Base-by-base conservation (phyloP, 164 flowering plant species). In the Platanus orientalis region DNA sequence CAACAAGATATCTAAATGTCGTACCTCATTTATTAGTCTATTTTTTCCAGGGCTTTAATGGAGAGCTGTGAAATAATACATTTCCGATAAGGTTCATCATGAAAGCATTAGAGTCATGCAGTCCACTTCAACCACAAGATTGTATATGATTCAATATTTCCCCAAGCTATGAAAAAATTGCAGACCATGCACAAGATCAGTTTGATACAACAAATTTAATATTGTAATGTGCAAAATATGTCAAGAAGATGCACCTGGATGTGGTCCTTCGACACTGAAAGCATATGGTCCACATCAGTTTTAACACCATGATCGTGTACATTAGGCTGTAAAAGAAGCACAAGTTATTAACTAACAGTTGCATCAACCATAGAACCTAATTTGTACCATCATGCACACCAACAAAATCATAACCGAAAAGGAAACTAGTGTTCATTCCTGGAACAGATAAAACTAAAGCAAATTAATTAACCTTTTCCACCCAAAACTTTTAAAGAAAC, bases 231-330 rank as follows among this genome's bases (percentile, higher is more conserved):
- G 20, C 5, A 7, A 19, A 29, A 59, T 7, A 12, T 24, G 28
- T 32, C 20, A 55, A 52, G 26, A 69, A 53, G 29, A 58, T 21
- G 14, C 57, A 92, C 98, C 94, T 90, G 92, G 66, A 93, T 90
- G 78, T 90, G 89, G 79, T 93, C 94, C 73, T 77, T 84, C 25
- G 85, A 80, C 19, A 68, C 63, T 60, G 89, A 83, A 70, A 90
- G 91, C 80, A 81, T 82, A 40, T 52, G 73, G 58, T 76, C 78
- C 69, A 64, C 74, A 65, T 36, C 72, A 74, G 76, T 78, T 70
- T 83, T 63, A 21, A 62, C 55, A 55, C 92, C 97, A 63, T 84
- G 92, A 57, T 85, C 85, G 72, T 90, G 87, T 55, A 68, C 89
- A 78, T 93, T 93, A 45, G 94, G 86, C 98, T 90, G 84, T 64